Evolutionary conservation across 192 early-diverging fungal species (phyloP), one percentile per base, ranked within the genome.

Genomic region (Chytriomyces hyalinus): DNA sequence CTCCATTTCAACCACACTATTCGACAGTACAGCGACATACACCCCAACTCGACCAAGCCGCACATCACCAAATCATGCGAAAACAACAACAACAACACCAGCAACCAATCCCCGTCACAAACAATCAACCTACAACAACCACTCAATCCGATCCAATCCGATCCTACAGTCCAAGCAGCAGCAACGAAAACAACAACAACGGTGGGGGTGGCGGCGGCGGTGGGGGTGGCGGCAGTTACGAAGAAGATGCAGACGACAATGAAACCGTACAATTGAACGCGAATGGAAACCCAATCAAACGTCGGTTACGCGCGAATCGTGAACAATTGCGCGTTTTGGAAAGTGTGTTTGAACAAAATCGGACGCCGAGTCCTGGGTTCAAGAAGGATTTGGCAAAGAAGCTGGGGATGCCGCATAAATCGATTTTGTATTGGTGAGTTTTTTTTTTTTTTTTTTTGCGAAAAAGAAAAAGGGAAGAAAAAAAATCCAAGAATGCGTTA

Each of bases 351-450:
- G 73, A n/a, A 6, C 26, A 75, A 46, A 75, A 60, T 47, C 20
- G 47, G 13, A 50, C 73, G 3, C 73, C 73, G 10, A 62, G 36
- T 49, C 62, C 73, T 8, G n/a, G 22, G n/a, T 53, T 20, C 46
- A 75, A 75, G 63, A 75, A 65, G 73, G 73, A 75, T 28, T 36
- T 75, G 26, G 61, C 73, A 46, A 24, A 15, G 10, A 11, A 43
- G 20, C 43, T 75, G 73, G 73, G 73, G 36, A 75, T 75, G 61
- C 73, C 73, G 24, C 73, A 75, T 49, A 75, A 75, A 43, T 51
- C 47, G n/a, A 75, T 75, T 65, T 75, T 75, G 28, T 75, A 75
- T 48, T 75, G 73, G 73, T 67, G 15, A 47, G 66, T 43, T 1
- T n/a, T n/a, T n/a, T n/a, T n/a, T n/a, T n/a, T n/a, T n/a, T 47